Evolutionary conservation across 2,329 filamentous ascomycete genomes (phyloP).

Genomic region (Thielaviopsis ethacetica): DNA sequence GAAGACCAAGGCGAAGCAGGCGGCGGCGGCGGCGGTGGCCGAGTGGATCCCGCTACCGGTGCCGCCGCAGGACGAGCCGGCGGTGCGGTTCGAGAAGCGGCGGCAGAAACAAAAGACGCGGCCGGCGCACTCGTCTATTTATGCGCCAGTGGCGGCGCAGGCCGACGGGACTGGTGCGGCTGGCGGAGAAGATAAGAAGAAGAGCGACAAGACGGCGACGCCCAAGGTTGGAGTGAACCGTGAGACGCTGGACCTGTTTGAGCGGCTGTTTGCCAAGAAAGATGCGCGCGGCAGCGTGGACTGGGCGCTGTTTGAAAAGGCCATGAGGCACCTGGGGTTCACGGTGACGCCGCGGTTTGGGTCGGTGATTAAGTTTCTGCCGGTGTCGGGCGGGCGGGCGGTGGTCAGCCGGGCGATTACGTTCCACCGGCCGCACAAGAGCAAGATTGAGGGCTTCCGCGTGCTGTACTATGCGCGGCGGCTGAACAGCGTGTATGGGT

Average conservation of each 20-base stretch:
- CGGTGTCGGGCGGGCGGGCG: conserved; percentile 15
- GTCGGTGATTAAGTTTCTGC: conserved; percentile 25
- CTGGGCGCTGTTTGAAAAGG: conserved; percentile 24
- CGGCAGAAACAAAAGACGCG: conserved; percentile 29
- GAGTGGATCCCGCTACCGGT: conserved; percentile 11
- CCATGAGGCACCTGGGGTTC: conserved; percentile 27
- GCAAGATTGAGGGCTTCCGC: conserved; percentile 20
- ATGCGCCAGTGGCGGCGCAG: conserved; percentile 12
- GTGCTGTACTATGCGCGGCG: conserved; percentile 18
- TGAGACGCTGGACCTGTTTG: conserved; percentile 23
- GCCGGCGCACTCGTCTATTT: conserved; percentile 20
- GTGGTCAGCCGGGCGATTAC: conserved; percentile 18
- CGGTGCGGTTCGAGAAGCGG: conserved; percentile 19
- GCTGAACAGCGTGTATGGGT: conserved; percentile 22
- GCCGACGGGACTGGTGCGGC: too few relatives aligned
- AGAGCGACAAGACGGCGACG: background rate
- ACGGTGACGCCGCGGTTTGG: conserved; percentile 24
- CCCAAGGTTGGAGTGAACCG: conserved; percentile 22
- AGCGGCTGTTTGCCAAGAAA: conserved; percentile 19
- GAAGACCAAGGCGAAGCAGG: conserved; percentile 9
- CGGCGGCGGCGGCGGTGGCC: conserved; percentile 12
- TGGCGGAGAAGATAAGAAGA: background rate
- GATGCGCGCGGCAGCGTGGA: conserved; percentile 18
- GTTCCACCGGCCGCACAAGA: conserved; percentile 22
- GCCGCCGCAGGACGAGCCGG: conserved; percentile 13